Evolutionary conservation across 768 basidiomycete genomes (phyloP).

Genomic region (Tephrocybe sp.): DNA sequence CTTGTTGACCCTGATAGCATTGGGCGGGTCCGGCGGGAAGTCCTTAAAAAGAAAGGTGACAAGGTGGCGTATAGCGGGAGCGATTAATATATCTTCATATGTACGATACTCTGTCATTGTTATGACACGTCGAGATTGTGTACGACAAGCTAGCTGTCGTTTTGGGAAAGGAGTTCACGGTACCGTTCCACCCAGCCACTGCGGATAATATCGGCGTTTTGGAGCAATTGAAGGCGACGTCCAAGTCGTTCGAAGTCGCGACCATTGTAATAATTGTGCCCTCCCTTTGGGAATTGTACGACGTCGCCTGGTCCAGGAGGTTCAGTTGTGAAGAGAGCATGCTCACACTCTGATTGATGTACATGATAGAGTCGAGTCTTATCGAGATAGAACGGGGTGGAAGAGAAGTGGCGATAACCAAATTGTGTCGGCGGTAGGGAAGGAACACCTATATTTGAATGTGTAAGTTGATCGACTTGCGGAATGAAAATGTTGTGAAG

Average conservation of each 20-base stretch:
- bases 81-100: no score
- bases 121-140: neutral
- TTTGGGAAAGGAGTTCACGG: slow-evolving; percentile 4
- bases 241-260: slow-evolving; percentile 48
- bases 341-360: slow-evolving; percentile 44
- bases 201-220: slow-evolving; percentile 29
- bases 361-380: slow-evolving; percentile 46
- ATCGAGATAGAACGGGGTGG: slow-evolving; percentile 46
- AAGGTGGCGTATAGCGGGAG: no score
- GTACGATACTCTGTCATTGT: neutral
- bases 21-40: no score
- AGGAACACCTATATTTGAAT: slow-evolving; percentile 43
- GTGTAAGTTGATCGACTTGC: neutral
- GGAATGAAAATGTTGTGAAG: neutral
- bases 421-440: slow-evolving; percentile 49
- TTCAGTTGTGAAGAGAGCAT: slow-evolving; percentile 40
- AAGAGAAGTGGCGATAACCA: slow-evolving; percentile 53
- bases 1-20: no score
- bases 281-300: slow-evolving; percentile 46
- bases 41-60: no score
- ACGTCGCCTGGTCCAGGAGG: slow-evolving; percentile 15
- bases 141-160: neutral
- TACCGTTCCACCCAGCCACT: slow-evolving; percentile 48
- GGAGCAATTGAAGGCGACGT: slow-evolving; percentile 42
- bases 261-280: slow-evolving; percentile 62